phyloP scores from a whole-genome alignment of 148 eudicot species.

The Rheum nobile region DNA sequence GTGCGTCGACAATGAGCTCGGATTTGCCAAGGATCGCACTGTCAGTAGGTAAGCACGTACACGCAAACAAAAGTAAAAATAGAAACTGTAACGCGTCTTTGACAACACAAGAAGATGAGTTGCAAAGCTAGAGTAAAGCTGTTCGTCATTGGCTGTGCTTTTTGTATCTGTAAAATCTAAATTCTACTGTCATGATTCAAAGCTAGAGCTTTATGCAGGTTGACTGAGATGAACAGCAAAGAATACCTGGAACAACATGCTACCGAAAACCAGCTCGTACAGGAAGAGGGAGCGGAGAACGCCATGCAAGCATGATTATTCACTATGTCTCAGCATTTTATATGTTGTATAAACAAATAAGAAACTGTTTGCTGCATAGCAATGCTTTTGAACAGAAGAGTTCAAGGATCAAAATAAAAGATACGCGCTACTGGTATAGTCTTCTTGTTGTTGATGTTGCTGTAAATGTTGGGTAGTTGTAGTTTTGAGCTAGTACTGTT shows the following conservation, averaged over 20 bases:
- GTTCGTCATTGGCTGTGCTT: background rate
- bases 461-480: too few species aligned
- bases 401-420: background rate
- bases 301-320: background rate
- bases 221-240: conserved; percentile 90
- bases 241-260: conserved; percentile 82
- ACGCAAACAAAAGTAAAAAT: too few species aligned
- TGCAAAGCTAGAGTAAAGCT: background rate
- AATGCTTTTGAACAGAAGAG: background rate
- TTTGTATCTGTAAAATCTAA: background rate
- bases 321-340: background rate
- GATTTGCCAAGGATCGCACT: conserved; percentile 90
- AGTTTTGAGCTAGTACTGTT: background rate
- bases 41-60: conserved; percentile 61
- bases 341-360: background rate
- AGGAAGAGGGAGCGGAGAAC: background rate
- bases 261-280: conserved; percentile 9
- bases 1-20: conserved; percentile 90
- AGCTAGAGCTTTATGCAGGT: conserved; percentile 27
- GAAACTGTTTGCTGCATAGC: background rate
- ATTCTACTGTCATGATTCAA: background rate
- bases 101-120: too few species aligned
- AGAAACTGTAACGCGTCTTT: too few species aligned
- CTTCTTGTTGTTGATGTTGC: background rate
- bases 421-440: background rate